Conservation (phyloP, 2,329 filamentous ascomycete genomes). For the Onygena corvina region DNA sequence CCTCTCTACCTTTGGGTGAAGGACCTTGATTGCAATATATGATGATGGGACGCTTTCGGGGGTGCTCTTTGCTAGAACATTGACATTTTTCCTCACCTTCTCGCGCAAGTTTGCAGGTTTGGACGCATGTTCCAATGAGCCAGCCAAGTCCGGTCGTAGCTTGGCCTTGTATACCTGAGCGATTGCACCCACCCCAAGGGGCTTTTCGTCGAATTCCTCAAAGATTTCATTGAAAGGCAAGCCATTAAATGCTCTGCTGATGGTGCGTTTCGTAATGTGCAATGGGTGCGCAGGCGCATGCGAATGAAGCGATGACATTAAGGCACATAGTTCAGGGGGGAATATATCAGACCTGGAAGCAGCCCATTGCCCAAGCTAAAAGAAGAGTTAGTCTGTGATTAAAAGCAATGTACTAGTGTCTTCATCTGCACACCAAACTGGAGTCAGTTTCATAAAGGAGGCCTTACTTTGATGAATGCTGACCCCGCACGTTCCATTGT, state of each 20-base stretch:
- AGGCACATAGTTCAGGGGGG: constrained; percentile 75
- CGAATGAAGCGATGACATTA: constrained; percentile 92
- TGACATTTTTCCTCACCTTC: constrained; percentile 68
- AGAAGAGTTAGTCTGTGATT: neutral
- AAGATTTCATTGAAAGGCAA: constrained; percentile 81
- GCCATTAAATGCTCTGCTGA: constrained; percentile 70
- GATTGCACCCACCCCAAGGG: constrained; percentile 87
- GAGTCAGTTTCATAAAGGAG: neutral
- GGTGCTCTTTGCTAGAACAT: constrained; percentile 72
- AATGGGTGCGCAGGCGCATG: constrained; percentile 87
- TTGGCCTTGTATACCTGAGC: constrained; percentile 97
- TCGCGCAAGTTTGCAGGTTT: constrained; percentile 48
- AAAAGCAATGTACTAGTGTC: neutral
- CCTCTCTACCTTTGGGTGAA: constrained; percentile 83
- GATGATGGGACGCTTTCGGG: constrained; percentile 76
- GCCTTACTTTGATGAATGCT: constrained; percentile 80
- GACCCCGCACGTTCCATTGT: constrained; percentile 89
- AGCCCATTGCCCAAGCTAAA: constrained; percentile 94
- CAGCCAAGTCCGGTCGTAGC: constrained; percentile 64
- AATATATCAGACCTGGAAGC: constrained; percentile 95
- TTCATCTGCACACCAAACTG: neutral
- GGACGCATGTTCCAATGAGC: constrained; percentile 44
- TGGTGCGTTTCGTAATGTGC: constrained; percentile 61
- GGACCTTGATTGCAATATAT: constrained; percentile 90
- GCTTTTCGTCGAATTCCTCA: constrained; percentile 81